Percentiles rank a stretch among this genome's conserved stretches.
Evolutionary conservation across 2,329 filamentous ascomycete species (phyloP).

Genomic region (Trichoderma sp.): DNA sequence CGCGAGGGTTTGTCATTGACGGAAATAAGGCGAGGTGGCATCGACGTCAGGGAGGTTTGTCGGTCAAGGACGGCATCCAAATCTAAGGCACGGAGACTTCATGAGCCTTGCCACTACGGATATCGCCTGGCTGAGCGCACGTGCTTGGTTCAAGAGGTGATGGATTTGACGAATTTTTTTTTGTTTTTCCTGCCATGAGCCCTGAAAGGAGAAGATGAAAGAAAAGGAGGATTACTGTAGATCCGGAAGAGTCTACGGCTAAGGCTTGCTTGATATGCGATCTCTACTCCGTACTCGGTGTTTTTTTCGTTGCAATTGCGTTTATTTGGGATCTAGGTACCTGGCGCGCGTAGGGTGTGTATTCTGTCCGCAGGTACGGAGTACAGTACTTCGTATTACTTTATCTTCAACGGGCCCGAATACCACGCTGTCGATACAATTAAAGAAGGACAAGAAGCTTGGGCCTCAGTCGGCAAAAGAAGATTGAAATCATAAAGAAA

Average conservation of each 20-base stretch:
- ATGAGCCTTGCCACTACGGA: not conserved
- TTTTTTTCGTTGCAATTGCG: not conserved
- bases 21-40: constrained; percentile 6
- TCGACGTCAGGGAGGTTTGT: not conserved
- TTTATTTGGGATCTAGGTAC: not conserved
- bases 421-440: not conserved
- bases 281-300: no score
- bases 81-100: not conserved
- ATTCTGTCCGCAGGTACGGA: not conserved
- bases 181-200: not conserved
- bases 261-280: not conserved
- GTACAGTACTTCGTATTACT: not conserved
- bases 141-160: not conserved
- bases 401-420: not conserved
- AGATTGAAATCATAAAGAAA: not conserved
- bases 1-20: not conserved
- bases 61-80: not conserved
- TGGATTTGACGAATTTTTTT: not conserved
- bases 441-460: not conserved
- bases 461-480: not conserved
- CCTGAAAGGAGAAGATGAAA: not conserved
- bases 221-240: not conserved
- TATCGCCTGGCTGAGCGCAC: not conserved
- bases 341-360: no score
- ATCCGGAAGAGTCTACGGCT: not conserved